Evolutionary conservation across 257 asterid genomes (phyloP).

Genomic region (Capsicum chinense): DNA sequence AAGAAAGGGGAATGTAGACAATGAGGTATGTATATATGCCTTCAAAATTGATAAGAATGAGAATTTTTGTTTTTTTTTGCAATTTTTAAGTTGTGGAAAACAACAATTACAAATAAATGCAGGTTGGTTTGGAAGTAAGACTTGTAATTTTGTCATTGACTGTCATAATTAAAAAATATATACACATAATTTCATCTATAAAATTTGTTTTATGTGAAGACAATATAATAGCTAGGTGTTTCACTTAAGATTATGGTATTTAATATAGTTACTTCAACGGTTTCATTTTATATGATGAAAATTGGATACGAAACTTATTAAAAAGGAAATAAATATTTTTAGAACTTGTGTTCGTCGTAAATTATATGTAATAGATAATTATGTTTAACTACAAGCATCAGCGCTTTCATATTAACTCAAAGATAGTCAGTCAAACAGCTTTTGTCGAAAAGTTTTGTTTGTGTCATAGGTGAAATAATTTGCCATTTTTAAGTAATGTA

Average conservation of each 20-base stretch:
- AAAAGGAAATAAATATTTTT: not conserved
- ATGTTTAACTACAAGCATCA: too few relatives aligned
- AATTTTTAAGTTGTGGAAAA: not conserved
- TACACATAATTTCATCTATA: not conserved
- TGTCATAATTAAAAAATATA: not conserved
- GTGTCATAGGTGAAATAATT: too few relatives aligned
- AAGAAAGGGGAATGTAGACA: not conserved
- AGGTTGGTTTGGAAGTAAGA: not conserved
- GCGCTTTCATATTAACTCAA: too few relatives aligned
- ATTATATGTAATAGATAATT: not conserved
- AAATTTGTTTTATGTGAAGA: too few relatives aligned
- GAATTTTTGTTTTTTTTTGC: not conserved
- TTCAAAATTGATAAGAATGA: not conserved
- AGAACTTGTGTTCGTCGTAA: not conserved
- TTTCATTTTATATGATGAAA: not conserved
- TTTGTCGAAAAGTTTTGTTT: too few relatives aligned
- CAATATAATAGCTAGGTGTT: not conserved
- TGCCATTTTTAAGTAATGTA: too few relatives aligned
- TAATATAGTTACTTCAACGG: not conserved
- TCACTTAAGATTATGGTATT: not conserved
- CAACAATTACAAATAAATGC: not conserved
- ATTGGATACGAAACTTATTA: not conserved
- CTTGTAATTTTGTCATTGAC: not conserved
- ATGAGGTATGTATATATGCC: not conserved
- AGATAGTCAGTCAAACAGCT: too few relatives aligned